A percentile compares a stretch with the other conserved stretches of the same genome.
Evolutionary conservation across 2,329 filamentous ascomycete genomes (phyloP).

Genomic region (Esteya vermicola): DNA sequence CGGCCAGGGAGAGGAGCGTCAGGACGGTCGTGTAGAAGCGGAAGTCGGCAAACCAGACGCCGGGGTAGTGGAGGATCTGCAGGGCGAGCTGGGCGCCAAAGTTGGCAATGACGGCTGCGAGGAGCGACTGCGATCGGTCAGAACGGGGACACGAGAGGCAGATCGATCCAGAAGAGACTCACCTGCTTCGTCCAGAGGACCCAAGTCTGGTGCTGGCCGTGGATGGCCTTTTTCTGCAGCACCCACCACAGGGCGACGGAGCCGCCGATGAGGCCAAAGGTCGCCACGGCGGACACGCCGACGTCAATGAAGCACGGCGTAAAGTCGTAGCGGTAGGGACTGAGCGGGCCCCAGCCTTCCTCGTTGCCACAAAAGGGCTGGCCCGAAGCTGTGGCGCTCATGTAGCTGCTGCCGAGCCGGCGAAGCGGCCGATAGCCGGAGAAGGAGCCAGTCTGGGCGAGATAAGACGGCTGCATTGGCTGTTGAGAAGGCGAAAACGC

Average conservation of each 20-base stretch:
- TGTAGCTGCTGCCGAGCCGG: conserved; percentile 44
- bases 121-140: conserved; percentile 29
- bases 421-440: conserved; percentile 38
- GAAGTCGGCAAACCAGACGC: conserved; percentile 67
- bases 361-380: conserved; percentile 76
- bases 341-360: conserved; percentile 93
- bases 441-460: conserved; percentile 44
- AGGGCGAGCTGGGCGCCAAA: conserved; percentile 59
- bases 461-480: too few relatives aligned
- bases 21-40: conserved; percentile 69
- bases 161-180: too few relatives aligned
- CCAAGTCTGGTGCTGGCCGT: conserved; percentile 65
- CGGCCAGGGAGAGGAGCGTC: conserved; percentile 55
- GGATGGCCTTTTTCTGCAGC: conserved; percentile 49
- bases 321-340: conserved; percentile 77
- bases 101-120: conserved; percentile 53
- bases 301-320: conserved; percentile 96
- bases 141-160: too few relatives aligned
- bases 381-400: conserved; percentile 34
- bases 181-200: conserved; percentile 92
- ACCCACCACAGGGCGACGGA: conserved; percentile 69
- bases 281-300: conserved; percentile 65
- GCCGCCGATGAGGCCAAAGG: conserved; percentile 67
- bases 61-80: conserved; percentile 56
- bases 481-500: conserved; percentile 17